These are phyloP conservation scores for Ceratocystis colombiana DNA, from an alignment of 2,329 filamentous ascomycete species.

Conservation along the genomic window DNA sequence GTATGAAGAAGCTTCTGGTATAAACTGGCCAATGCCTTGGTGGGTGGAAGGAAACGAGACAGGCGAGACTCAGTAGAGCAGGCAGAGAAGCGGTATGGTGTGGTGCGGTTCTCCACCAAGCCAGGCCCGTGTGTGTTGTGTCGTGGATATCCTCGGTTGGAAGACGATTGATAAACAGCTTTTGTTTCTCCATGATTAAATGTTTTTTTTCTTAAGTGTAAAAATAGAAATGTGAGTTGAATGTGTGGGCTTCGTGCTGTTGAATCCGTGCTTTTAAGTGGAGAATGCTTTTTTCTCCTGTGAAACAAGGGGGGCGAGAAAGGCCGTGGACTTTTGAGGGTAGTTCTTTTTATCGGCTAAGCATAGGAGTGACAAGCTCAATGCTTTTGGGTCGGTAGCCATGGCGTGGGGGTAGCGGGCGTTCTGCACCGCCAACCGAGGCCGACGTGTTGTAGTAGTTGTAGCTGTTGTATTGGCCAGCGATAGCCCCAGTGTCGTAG, in stretches of 20 bases:
- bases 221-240: constrained; percentile 14
- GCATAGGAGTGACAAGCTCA: constrained; percentile 52
- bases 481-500: constrained; percentile 38
- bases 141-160: neutral
- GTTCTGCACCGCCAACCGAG: constrained; percentile 37
- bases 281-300: neutral
- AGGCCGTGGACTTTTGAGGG: neutral
- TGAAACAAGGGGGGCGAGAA: neutral
- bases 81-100: neutral
- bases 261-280: constrained; percentile 21
- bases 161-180: neutral
- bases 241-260: constrained; percentile 18
- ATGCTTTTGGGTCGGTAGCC: constrained; percentile 53
- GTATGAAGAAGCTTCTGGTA: neutral
- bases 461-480: constrained; percentile 34
- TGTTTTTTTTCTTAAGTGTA: constrained; percentile 8
- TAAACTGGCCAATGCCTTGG: neutral
- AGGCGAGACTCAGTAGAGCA: neutral
- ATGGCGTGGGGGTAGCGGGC: constrained; percentile 47
- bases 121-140: neutral
- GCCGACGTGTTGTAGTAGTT: constrained; percentile 25
- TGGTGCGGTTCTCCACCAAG: neutral
- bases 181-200: constrained; percentile 4
- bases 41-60: neutral
- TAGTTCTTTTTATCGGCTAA: constrained; percentile 36